Percentiles rank a stretch among this genome's conserved stretches.
phyloP scores from a whole-genome alignment of 805 yeast species.

The Saturnispora dispora region DNA sequence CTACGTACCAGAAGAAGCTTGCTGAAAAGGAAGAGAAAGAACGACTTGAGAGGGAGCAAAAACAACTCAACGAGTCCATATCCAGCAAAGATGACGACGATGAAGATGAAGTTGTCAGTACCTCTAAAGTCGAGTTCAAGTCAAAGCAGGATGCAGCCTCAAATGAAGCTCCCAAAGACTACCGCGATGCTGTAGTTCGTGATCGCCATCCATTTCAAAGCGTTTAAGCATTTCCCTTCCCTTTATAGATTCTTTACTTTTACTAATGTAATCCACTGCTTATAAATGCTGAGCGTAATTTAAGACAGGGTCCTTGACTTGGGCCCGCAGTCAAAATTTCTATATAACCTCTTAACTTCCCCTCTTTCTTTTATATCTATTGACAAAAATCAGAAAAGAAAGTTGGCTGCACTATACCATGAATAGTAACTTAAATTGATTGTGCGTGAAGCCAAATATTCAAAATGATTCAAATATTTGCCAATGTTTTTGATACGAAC shows the following conservation, averaged over 20 bases:
- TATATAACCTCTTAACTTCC: background rate
- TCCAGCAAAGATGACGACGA: background rate
- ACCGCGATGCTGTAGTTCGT: background rate
- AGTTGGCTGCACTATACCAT: background rate
- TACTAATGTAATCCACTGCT: background rate
- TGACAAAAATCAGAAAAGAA: background rate
- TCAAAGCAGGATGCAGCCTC: background rate
- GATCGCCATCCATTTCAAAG: background rate
- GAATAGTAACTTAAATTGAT: no score
- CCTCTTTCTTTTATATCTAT: background rate
- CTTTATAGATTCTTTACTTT: background rate
- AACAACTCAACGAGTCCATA: background rate
- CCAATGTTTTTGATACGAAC: no score
- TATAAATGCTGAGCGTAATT: background rate
- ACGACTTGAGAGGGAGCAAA: background rate
- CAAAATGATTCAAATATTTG: no score
- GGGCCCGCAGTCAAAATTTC: background rate
- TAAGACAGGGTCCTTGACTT: background rate
- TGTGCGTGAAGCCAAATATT: no score
- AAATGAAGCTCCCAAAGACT: background rate
- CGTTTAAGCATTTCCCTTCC: background rate
- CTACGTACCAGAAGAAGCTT: constrained; percentile 1
- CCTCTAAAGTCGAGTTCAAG: background rate
- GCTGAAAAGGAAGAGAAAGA: constrained; percentile 1
- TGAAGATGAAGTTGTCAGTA: background rate